Evolutionary conservation across 2,329 filamentous ascomycete genomes (phyloP).

Genomic region (Phyllosticta citribraziliensis): DNA sequence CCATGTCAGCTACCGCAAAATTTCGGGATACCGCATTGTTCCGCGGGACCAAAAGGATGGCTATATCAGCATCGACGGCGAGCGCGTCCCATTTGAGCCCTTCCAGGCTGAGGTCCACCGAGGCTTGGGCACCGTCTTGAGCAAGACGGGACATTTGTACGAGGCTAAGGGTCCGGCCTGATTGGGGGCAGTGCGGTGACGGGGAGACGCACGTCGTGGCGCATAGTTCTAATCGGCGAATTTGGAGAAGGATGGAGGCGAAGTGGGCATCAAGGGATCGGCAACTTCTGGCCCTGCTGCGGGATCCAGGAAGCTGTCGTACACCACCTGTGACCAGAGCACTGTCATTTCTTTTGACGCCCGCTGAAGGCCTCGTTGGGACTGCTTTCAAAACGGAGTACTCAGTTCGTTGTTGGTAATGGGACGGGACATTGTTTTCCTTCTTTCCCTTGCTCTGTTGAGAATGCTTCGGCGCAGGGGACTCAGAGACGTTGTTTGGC

Average conservation of each 20-base stretch:
- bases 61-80: conserved; percentile 91
- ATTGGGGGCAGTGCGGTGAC: neutral
- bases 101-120: conserved; percentile 87
- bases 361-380: neutral
- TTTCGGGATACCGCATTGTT: conserved; percentile 76
- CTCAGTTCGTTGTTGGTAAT: no score
- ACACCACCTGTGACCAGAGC: no score
- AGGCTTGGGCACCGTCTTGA: conserved; percentile 75
- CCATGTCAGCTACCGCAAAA: conserved; percentile 71
- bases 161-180: conserved; percentile 40
- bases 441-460: neutral
- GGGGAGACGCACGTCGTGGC: neutral
- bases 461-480: no score
- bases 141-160: conserved; percentile 61
- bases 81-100: conserved; percentile 73
- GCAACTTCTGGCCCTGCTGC: no score
- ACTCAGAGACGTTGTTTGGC: neutral
- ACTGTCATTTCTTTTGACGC: no score
- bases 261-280: no score
- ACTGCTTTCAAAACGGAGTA: no score
- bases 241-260: neutral
- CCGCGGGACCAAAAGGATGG: conserved; percentile 62
- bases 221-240: neutral
- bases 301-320: no score
- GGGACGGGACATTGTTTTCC: neutral